Conservation (phyloP, 768 basidiomycete genomes). For the Coprinopsis cinerea region DNA sequence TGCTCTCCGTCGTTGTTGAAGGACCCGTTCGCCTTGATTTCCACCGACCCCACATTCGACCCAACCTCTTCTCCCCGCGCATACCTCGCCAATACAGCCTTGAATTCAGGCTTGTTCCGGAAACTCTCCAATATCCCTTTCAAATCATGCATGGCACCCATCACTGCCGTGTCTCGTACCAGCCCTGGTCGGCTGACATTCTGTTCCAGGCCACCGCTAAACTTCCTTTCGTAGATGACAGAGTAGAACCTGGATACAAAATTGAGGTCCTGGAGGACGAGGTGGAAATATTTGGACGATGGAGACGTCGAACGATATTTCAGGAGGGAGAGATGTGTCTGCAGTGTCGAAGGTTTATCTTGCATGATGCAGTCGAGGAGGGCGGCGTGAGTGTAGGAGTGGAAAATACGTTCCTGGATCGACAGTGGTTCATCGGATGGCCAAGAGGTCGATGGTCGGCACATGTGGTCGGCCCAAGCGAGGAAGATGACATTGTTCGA, state of each 20-base stretch:
- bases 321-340: conserved; percentile 69
- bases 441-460: too few species aligned
- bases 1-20: conserved; percentile 2
- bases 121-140: conserved; percentile 51
- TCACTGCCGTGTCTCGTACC: conserved; percentile 66
- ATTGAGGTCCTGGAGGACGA: conserved; percentile 67
- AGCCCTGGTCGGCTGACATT: conserved; percentile 61
- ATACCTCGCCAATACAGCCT: conserved; percentile 44
- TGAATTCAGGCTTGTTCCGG: conserved; percentile 35
- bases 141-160: conserved; percentile 56
- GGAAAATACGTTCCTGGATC: conserved; percentile 56
- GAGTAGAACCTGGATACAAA: conserved; percentile 74
- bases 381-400: conserved; percentile 68
- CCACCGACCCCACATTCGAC: not conserved
- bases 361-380: conserved; percentile 86
- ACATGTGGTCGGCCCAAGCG: conserved; percentile 76
- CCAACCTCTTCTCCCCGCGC: conserved; percentile 30
- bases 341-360: conserved; percentile 78
- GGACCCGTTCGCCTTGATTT: not conserved
- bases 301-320: conserved; percentile 59
- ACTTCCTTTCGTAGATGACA: conserved; percentile 66
- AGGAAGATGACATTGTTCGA: conserved; percentile 77
- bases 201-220: conserved; percentile 66
- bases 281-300: conserved; percentile 52
- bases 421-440: too few species aligned